These are phyloP conservation scores for Magnaporthales sp. DNA, from an alignment of 2,329 filamentous ascomycete genomes.

Conservation along the genomic window DNA sequence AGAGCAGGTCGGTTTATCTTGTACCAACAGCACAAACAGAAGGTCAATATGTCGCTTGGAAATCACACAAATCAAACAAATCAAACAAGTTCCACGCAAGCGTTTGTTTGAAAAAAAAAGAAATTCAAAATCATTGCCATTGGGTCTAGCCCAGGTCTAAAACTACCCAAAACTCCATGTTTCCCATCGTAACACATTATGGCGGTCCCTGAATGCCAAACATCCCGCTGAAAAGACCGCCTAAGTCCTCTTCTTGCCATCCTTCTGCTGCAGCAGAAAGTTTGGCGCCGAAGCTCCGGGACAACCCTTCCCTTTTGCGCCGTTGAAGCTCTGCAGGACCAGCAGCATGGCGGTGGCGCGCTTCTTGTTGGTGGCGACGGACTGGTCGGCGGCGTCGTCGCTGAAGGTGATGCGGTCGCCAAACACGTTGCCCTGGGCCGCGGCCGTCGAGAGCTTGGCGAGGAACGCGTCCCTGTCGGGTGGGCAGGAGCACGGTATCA, in stretches of 20 bases:
- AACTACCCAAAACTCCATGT: no score
- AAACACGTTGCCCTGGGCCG: conserved; percentile 8
- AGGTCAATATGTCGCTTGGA: no score
- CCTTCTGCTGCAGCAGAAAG: conserved; percentile 10
- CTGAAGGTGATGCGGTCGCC: conserved; percentile 8
- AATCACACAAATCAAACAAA: no score
- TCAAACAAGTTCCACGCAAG: no score
- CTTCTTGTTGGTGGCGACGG: conserved; percentile 7
- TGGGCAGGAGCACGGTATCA: conserved; percentile 13
- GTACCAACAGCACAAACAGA: no score
- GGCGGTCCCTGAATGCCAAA: no score
- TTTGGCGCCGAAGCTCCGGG: conserved; percentile 12
- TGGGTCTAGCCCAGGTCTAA: no score
- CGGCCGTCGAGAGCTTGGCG: conserved; percentile 8
- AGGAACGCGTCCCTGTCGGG: conserved; percentile 10
- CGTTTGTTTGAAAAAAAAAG: no score
- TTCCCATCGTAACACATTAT: background rate
- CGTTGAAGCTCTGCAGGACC: conserved; percentile 12
- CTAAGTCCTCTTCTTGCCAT: background rate
- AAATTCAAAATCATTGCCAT: no score
- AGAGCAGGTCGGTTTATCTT: no score
- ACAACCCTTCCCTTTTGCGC: conserved; percentile 10
- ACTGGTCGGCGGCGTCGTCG: conserved; percentile 10
- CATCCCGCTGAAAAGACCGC: background rate
- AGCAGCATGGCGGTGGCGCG: conserved; percentile 10